These are phyloP conservation scores for Thymus mandschuricus DNA, from an alignment of 257 asterid genomes.

Conservation along the genomic window DNA sequence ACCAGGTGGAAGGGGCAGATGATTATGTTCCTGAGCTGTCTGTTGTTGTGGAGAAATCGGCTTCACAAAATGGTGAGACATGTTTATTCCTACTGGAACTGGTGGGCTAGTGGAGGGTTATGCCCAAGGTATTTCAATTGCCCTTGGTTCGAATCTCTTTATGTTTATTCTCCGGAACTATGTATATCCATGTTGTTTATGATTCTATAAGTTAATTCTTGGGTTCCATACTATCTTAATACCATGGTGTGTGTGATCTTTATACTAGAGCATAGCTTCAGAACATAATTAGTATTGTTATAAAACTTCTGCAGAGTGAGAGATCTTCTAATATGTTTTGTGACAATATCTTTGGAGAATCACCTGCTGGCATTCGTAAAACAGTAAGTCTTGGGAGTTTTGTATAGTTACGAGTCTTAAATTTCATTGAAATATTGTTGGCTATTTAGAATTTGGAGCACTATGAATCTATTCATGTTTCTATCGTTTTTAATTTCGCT, in stretches of 20 bases:
- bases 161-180: neutral
- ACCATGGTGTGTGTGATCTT: neutral
- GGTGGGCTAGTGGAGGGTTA: constrained; percentile 91
- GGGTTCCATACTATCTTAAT: no score
- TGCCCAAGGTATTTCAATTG: constrained; percentile 71
- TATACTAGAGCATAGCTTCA: constrained; percentile 21
- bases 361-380: constrained; percentile 83
- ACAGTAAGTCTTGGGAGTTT: constrained; percentile 48
- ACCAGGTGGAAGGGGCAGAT: constrained; percentile 54
- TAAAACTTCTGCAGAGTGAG: constrained; percentile 71
- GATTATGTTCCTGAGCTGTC: constrained; percentile 56
- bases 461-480: neutral
- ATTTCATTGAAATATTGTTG: neutral
- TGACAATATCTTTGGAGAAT: constrained; percentile 97
- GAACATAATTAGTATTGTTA: constrained; percentile 24
- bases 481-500: neutral
- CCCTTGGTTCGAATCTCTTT: constrained; percentile 12
- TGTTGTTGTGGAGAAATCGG: constrained; percentile 84
- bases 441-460: neutral
- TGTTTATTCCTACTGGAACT: constrained; percentile 46
- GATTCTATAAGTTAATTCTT: neutral
- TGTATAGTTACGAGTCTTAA: neutral
- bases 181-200: neutral
- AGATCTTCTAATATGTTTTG: constrained; percentile 75
- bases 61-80: constrained; percentile 62